Base-by-base conservation (phyloP, 2,329 filamentous ascomycete genomes). In the Cladophialophora chaetospira region DNA sequence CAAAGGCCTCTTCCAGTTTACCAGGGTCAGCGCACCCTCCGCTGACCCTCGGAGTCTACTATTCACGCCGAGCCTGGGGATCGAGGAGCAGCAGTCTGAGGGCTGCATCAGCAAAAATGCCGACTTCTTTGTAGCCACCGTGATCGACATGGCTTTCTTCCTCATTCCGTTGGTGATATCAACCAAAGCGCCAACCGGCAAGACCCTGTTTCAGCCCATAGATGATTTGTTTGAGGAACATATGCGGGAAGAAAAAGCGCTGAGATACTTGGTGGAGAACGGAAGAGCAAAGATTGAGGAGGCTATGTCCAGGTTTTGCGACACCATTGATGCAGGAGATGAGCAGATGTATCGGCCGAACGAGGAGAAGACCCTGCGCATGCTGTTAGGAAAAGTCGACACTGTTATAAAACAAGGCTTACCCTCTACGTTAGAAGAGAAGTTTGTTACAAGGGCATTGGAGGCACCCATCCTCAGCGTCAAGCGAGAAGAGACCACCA, bases 301-400 rank as follows among this genome's bases (percentile, higher is more conserved):
- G 9, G 81, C 90, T 31, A 86, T 96, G 75, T 79, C 77, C 1
- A 79, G 77, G 1, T 79, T 94, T 4, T 96, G 92, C 72, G 91
- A 97, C 66, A 87, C 82, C 0, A 88, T 95, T 9, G 88, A 94
- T 29, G 89, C 88, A 0, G 89, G 88, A 11, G 89, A 89, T 58
- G 91, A 97, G 71, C 83, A 76, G 53, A 91, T 97, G 89, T 96
- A 88, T 72, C 84, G 91, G 10, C 75, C 96, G 21, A 94, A 80
- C 65, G 81, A 88, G 66, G 75, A 79, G 10, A 96, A 91, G 69
- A 80, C 97, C 0, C 67, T 88, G 5, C 68, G 72, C 1, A 79
- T 87, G 53, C 68, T 97, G 0, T 61, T 92, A 5, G 68, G 72
- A 15, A 97, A 97, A 71, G 91, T 91, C 4, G 79, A 80, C 59